Base-by-base conservation (phyloP, 768 basidiomycete genomes). In the Lentinula detonsa region DNA sequence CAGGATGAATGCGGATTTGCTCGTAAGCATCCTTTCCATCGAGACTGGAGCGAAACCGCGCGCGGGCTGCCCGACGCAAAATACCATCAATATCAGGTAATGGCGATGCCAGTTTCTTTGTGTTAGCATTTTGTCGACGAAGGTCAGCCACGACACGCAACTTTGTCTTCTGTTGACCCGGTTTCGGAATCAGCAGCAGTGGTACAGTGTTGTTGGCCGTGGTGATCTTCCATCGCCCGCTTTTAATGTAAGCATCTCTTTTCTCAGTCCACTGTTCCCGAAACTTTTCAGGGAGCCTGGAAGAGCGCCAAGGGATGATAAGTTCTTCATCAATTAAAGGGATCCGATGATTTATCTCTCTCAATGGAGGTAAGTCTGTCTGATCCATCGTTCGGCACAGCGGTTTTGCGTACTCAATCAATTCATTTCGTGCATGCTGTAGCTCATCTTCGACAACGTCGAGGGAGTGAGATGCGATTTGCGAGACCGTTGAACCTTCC, bases 331-430 rank as follows among this genome's bases (percentile, higher is more conserved):
- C 69, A 3, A 71, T 69, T 4, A 74, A 61, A 0, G 65, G 66
- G 5, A 75, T 75, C 0, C 39, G 31, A 53, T 75, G 73, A 50
- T 75, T 74, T 4, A 75, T 64, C 1, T 61, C 70, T 21, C 70
- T 15, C 7, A 69, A 43, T 0, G 72, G 71, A 0, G 74, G 74
- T 11, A 74, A 31, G 8, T 48, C 45, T 10, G 57, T 60, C 3
- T 48, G 21, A 18, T 60, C 63, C 3, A 61, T 33, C 5, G 49
- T 58, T 39, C 54, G 7, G 48, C 66, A 55, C 1, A 70, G 23
- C 40, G 57, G 57, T 31, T 67, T 57, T 2, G 46, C 46, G 60
- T 52, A 68, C 21, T 67, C 46, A 5, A 28, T n/a, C 15, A 65
- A 51, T n/a, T 56, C 59, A 5, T 62, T 23, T n/a, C 65, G 51